Conservation (phyloP, 2,329 filamentous ascomycete genomes). For the Venturiaceae sp. region DNA sequence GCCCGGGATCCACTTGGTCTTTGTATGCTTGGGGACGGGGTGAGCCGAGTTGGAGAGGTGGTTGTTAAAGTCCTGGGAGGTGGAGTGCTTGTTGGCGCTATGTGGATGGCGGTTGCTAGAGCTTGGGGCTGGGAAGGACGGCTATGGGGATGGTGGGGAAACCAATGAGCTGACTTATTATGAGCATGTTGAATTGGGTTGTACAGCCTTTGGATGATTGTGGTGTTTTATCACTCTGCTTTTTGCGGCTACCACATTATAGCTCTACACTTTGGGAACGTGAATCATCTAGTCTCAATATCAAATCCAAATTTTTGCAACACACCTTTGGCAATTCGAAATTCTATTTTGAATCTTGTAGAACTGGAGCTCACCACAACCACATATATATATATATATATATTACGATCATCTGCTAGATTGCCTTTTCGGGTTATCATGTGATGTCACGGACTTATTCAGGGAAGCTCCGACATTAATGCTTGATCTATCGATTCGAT, state of each 20-base stretch:
- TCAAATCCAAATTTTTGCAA: too few relatives aligned
- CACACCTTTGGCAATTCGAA: too few relatives aligned
- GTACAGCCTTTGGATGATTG: neutral
- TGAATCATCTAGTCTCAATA: too few relatives aligned
- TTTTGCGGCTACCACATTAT: neutral
- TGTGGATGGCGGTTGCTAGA: constrained; percentile 43
- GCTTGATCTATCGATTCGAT: too few relatives aligned
- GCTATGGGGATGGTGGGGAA: neutral
- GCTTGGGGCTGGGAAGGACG: constrained; percentile 20
- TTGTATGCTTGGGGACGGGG: constrained; percentile 55
- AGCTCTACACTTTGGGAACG: neutral
- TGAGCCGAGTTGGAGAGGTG: constrained; percentile 56
- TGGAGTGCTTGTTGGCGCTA: constrained; percentile 62
- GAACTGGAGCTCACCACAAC: too few relatives aligned
- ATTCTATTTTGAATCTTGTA: too few relatives aligned
- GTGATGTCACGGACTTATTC: too few relatives aligned
- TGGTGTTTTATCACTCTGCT: neutral
- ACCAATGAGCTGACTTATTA: neutral
- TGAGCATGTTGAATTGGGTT: neutral
- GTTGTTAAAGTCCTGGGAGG: constrained; percentile 66
- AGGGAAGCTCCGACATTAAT: too few relatives aligned
- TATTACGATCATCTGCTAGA: too few relatives aligned
- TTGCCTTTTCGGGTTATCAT: too few relatives aligned
- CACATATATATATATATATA: too few relatives aligned
- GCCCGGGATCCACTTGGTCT: constrained; percentile 67